Conservation (phyloP, 768 basidiomycete genomes). For the Leccinum subgranulosum region DNA sequence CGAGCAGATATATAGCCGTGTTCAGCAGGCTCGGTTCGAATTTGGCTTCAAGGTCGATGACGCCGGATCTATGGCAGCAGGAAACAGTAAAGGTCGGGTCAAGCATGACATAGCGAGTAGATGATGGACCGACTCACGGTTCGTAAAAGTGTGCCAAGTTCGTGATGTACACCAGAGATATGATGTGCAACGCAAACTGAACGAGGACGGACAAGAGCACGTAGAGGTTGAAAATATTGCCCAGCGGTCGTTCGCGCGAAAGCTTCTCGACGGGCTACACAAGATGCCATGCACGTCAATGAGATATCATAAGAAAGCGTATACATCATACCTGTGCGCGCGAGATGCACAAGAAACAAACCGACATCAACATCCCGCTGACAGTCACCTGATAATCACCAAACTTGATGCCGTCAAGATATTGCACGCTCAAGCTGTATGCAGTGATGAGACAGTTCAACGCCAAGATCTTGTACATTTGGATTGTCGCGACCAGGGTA, state of each 20-base stretch:
- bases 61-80: constrained; percentile 48
- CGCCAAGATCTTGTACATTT: constrained; percentile 99
- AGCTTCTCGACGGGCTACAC: constrained; percentile 97
- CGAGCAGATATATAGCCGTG: constrained; percentile 94
- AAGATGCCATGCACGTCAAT: background rate
- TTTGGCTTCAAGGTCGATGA: constrained; percentile 92
- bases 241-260: constrained; percentile 87
- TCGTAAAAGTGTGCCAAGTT: constrained; percentile 75
- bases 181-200: constrained; percentile 94
- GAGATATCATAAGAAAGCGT: background rate
- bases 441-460: constrained; percentile 98
- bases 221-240: constrained; percentile 97
- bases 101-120: background rate
- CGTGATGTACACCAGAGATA: constrained; percentile 89
- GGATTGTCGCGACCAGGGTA: constrained; percentile 96
- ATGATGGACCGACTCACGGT: constrained; percentile 48
- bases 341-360: constrained; percentile 98
- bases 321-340: constrained; percentile 76
- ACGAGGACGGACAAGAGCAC: constrained; percentile 87
- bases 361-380: constrained; percentile 90
- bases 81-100: background rate
- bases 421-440: constrained; percentile 97
- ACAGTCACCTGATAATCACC: constrained; percentile 98
- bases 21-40: constrained; percentile 94
- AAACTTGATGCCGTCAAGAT: constrained; percentile 98